phyloP scores from a whole-genome alignment of 2,329 filamentous ascomycete species.

The Neurospora sp. region DNA sequence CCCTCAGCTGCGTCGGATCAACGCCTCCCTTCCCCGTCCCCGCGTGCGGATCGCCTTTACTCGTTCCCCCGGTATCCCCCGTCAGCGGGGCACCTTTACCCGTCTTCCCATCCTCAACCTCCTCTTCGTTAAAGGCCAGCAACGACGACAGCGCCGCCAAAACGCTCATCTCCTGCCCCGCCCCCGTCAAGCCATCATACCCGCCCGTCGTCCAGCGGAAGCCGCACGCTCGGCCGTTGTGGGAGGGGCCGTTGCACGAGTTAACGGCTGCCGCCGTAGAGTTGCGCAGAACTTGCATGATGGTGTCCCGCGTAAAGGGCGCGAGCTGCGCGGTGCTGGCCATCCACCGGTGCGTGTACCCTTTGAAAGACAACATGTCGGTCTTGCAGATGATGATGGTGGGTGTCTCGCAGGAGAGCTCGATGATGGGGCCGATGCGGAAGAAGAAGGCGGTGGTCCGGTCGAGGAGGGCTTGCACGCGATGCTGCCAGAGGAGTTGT shows the following conservation, averaged over 20 bases:
- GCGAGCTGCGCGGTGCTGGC: constrained; percentile 37
- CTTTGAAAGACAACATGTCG: constrained; percentile 49
- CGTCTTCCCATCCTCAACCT: constrained; percentile 4
- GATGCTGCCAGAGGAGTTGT: constrained; percentile 39
- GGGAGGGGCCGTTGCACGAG: constrained; percentile 31
- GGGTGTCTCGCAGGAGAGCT: constrained; percentile 42
- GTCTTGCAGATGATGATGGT: constrained; percentile 35
- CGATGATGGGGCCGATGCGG: constrained; percentile 26
- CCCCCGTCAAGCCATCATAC: constrained; percentile 33
- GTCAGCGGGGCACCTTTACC: constrained; percentile 21
- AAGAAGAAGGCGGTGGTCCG: constrained; percentile 21
- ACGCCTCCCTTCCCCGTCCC: constrained; percentile 11
- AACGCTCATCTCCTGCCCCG: constrained; percentile 41
- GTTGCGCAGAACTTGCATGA: constrained; percentile 33
- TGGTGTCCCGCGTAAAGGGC: constrained; percentile 31
- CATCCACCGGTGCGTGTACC: constrained; percentile 41
- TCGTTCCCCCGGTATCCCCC: constrained; percentile 33
- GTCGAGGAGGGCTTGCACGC: constrained; percentile 36
- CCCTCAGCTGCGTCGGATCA: not conserved
- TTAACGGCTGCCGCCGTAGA: constrained; percentile 37
- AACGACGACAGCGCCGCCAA: constrained; percentile 35
- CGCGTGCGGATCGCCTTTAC: constrained; percentile 20
- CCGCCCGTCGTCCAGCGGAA: constrained; percentile 34
- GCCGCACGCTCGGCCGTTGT: constrained; percentile 29
- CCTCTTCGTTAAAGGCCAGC: constrained; percentile 14